Evolutionary conservation across 2,329 filamentous ascomycete species (phyloP), one percentile per base, ranked within the genome.

Genomic region (Alternaria infectoria): DNA sequence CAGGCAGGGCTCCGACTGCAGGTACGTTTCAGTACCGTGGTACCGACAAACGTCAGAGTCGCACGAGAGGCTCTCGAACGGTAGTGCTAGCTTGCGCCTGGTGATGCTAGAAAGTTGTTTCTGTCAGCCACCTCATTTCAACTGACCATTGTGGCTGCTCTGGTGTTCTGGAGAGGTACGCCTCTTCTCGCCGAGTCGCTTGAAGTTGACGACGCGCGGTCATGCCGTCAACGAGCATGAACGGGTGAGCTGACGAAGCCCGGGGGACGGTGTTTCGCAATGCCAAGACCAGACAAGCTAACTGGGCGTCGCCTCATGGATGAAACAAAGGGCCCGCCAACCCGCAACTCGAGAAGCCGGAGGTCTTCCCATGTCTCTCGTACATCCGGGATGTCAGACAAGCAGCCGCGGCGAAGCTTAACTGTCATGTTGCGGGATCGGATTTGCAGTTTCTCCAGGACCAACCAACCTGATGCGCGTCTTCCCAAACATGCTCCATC

Each of bases 321-420:
- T 73, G 69, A 73, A 73, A 73, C 70, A 25, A 51, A 50, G 57
- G 52, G 26, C 55, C 50, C 62, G 46, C 56, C 54, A 43, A 57
- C 58, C 54, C 59, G 56, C 62, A 64, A 66, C 65, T 56, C 36
- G 55, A 60, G 21, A 54, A 46, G 54, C 61, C 26, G 45, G 25
- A 25, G 9, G 23, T 45, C n/a, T 44, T 19, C 50, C 59, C 55
- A 43, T 40, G 36, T 56, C 59, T 30, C 59, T 40, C 64, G 57
- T 58, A 28, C 61, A 62, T 66, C 66, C 69, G 60, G 63, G 67
- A 65, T 62, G 50, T 67, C 65, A 69, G 62, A 69, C 65, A 76
- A 74, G 70, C 69, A 70, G 9, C 60, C 55, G 59, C 56, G 43
- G 62, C 65, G 67, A 77, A 69, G 73, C 75, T 74, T 75, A 71